These are phyloP conservation scores for Boechera retrofracta DNA, from an alignment of 345 rosid genomes.

Conservation along the genomic window DNA sequence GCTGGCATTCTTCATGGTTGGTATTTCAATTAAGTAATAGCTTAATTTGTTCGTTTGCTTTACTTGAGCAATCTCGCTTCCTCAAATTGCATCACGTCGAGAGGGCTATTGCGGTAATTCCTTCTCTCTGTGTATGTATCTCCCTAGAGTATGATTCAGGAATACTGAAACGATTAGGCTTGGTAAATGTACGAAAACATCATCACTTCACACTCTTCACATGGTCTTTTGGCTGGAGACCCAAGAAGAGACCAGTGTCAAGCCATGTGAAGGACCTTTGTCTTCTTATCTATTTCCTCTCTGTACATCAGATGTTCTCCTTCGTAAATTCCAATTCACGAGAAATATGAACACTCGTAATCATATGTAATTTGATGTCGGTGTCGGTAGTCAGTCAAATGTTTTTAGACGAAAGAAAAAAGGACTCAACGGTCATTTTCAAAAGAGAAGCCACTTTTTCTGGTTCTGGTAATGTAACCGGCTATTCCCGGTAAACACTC, in stretches of 20 bases:
- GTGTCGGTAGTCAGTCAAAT: constrained; percentile 37
- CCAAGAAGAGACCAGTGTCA: constrained; percentile 8
- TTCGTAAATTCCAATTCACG: background rate
- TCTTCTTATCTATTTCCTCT: constrained; percentile 13
- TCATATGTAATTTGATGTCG: constrained; percentile 16
- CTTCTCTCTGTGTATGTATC: background rate
- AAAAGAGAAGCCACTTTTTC: constrained; percentile 10
- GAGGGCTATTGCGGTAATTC: constrained; percentile 18
- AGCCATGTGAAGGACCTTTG: constrained; percentile 39
- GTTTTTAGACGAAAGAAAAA: constrained; percentile 17
- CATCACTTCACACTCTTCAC: constrained; percentile 7
- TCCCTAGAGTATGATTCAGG: constrained; percentile 16
- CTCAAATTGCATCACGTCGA: background rate
- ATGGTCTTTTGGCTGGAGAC: constrained; percentile 15
- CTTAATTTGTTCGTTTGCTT: background rate
- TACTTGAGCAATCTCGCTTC: background rate
- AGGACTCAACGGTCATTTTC: constrained; percentile 6
- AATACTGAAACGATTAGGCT: background rate
- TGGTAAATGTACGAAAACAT: background rate
- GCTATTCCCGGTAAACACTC: constrained; percentile 36
- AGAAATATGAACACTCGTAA: background rate
- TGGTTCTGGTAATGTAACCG: constrained; percentile 28
- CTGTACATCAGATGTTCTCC: constrained; percentile 13
- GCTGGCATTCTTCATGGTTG: background rate
- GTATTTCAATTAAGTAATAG: background rate